Evolutionary conservation across 176 grass and related monocot genomes (phyloP).

Genomic region (Thinopyrum elongatum): DNA sequence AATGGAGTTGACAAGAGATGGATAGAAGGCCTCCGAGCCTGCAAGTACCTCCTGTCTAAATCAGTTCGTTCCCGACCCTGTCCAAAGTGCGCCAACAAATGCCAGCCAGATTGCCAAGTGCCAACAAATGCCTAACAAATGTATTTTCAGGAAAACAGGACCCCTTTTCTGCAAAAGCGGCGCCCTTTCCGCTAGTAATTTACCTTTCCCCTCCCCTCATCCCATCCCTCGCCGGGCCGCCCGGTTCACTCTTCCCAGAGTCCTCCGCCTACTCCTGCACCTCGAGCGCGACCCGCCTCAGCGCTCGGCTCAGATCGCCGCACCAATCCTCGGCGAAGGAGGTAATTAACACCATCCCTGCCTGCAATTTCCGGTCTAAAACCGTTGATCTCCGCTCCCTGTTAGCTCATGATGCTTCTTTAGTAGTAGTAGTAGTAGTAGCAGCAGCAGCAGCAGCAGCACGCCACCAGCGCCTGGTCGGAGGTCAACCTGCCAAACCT

Average conservation of each 20-base stretch:
- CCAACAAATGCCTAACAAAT: neutral
- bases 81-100: neutral
- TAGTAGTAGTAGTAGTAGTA: no score
- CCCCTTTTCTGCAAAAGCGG: neutral
- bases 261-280: neutral
- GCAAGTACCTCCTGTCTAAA: neutral
- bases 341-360: neutral
- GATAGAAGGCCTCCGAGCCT: neutral
- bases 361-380: neutral
- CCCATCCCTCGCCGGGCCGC: neutral
- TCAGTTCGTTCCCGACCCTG: neutral
- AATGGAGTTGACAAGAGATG: neutral
- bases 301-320: neutral
- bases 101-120: neutral
- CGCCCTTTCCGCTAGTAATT: neutral
- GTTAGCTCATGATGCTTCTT: neutral
- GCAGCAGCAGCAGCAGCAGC: no score
- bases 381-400: neutral
- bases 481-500: neutral
- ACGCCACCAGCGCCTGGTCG: neutral
- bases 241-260: neutral
- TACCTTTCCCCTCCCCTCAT: conserved; percentile 25
- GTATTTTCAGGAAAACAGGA: neutral
- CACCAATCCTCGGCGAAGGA: conserved; percentile 20
- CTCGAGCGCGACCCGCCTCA: neutral